Base-by-base conservation (phyloP, 2,329 filamentous ascomycete genomes). In the Fusarium pilosicola region DNA sequence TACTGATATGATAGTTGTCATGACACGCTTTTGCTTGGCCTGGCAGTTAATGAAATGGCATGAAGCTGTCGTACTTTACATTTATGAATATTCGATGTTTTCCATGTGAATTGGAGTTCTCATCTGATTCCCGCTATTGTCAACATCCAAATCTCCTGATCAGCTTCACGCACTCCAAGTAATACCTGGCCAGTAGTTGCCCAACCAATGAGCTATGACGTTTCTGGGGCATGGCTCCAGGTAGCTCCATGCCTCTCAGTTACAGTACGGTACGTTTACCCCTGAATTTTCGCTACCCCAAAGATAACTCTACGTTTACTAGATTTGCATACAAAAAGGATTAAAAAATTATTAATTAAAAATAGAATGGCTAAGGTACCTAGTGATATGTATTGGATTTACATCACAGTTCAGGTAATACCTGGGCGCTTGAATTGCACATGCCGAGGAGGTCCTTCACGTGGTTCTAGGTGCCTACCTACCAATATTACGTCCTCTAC, bases 1-100 rank as follows among this genome's bases (percentile, higher is more conserved):
- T 73, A 64, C 49, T 59, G 71, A 67, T 67, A 74, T 69, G 73
- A 73, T 68, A 65, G 70, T 65, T 74, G 68, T 71, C 70, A 77
- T 74, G 72, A 79, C 70, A 65, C 52, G 58, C 67, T 68, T 71
- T 57, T 62, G 49, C 46, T 52, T 59, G 63, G 68, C 61, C 64
- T 65, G 59, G 67, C 44, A 72, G 59, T 46, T 48, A 49, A 51
- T 67, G 54, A 36, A 70, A 60, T 65, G 60, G 38, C 46, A 62
- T 44, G 62, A 46, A 48, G 55, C 26, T 61, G 41, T 54, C 30
- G 24, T 15, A n/a, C 20, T 34, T 22, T 32, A 7, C 22, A n/a
- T 30, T 41, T 28, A 32, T 46, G 36, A 46, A 45, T 20, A 28
- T 36, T 32, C 15, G 20, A n/a, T 38, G 52, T 6, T 13, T 34